phyloP scores from a whole-genome alignment of 1,284 basidiomycete genomes.

The Rhodotorula mucilaginosa region DNA sequence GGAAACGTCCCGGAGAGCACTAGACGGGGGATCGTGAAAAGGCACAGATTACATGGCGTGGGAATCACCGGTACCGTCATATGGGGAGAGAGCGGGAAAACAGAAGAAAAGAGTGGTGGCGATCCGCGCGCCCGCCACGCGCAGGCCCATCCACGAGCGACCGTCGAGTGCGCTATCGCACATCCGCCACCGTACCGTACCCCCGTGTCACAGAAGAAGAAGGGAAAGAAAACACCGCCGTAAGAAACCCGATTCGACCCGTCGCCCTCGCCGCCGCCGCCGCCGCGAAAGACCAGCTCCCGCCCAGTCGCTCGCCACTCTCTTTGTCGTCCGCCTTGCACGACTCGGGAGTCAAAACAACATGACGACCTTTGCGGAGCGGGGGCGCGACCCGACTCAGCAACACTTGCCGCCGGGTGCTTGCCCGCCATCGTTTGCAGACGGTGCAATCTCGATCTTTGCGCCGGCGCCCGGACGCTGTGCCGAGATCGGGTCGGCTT shows the following conservation, averaged over 20 bases:
- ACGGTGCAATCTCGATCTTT: constrained; percentile 59
- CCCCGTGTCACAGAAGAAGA: neutral
- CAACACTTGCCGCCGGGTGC: constrained; percentile 41
- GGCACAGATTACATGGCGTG: too few relatives aligned
- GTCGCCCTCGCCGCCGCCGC: neutral
- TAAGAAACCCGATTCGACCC: neutral
- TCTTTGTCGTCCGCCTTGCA: neutral
- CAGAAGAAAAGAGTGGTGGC: too few relatives aligned
- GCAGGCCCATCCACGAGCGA: too few relatives aligned
- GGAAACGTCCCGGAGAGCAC: too few relatives aligned
- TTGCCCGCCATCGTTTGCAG: constrained; percentile 57
- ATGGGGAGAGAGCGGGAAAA: too few relatives aligned
- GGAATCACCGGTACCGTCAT: too few relatives aligned
- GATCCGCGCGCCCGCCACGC: too few relatives aligned
- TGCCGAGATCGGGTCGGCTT: constrained; percentile 66
- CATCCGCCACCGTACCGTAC: too few relatives aligned
- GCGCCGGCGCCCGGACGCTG: constrained; percentile 42
- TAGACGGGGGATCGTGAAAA: too few relatives aligned
- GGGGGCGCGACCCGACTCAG: constrained; percentile 17
- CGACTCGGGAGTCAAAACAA: neutral
- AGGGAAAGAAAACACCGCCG: neutral
- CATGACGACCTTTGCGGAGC: neutral
- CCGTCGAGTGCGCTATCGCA: too few relatives aligned
- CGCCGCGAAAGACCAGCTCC: constrained; percentile 16
- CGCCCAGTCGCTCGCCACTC: neutral